phyloP scores from a whole-genome alignment of 768 basidiomycete genomes.

The Trametes coccinea region DNA sequence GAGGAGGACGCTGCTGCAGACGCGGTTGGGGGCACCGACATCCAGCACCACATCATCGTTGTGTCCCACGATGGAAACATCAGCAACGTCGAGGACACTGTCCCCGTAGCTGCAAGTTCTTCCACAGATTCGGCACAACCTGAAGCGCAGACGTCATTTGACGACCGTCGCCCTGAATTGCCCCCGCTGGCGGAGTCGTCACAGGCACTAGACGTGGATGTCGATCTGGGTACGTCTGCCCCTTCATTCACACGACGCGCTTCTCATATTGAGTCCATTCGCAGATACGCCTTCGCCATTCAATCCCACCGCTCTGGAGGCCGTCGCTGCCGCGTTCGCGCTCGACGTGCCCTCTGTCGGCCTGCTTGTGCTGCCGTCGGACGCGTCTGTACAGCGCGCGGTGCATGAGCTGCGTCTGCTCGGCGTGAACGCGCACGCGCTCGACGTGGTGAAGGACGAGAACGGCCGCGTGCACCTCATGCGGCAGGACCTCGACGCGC shows the following conservation, averaged over 20 bases:
- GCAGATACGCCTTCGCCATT: constrained; percentile 48
- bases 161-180: constrained; percentile 4
- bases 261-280: background rate
- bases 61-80: constrained; percentile 54
- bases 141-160: constrained; percentile 3
- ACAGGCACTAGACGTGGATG: constrained; percentile 7
- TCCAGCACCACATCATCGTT: constrained; percentile 61
- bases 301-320: constrained; percentile 59
- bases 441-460: constrained; percentile 52
- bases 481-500: constrained; percentile 32
- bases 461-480: constrained; percentile 47
- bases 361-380: constrained; percentile 66
- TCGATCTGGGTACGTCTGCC: constrained; percentile 1
- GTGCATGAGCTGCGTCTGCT: constrained; percentile 64
- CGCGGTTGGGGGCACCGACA: constrained; percentile 17
- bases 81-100: constrained; percentile 55
- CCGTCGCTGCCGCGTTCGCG: constrained; percentile 69
- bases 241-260: background rate
- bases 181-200: background rate
- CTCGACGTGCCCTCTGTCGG: constrained; percentile 69
- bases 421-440: constrained; percentile 64
- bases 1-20: constrained; percentile 12
- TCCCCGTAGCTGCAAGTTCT: background rate
- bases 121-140: background rate
- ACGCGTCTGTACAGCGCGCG: constrained; percentile 59